Evolutionary conservation across 371 early-diverging fungal species (phyloP).

Genomic region (Mortierella sp.): DNA sequence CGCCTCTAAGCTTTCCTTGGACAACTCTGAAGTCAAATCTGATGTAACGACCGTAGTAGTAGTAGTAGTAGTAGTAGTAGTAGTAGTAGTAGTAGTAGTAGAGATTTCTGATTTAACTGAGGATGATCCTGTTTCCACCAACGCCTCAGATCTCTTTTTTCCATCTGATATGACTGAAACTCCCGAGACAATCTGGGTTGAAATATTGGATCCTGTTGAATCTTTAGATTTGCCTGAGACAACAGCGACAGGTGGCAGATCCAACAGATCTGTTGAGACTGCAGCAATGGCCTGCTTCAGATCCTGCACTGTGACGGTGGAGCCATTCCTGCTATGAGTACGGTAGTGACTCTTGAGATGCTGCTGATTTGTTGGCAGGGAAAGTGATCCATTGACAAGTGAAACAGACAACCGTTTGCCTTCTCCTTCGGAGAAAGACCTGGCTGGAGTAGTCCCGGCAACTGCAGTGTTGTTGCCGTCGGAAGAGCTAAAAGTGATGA

Average conservation of each 20-base stretch:
- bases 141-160: conserved; percentile 1
- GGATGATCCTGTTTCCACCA: background rate
- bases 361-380: conserved; percentile 39
- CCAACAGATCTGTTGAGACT: conserved; percentile 32
- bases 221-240: background rate
- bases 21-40: background rate
- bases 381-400: conserved; percentile 21
- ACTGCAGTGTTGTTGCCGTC: background rate
- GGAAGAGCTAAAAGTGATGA: conserved; percentile 13
- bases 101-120: background rate
- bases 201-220: background rate
- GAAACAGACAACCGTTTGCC: conserved; percentile 7
- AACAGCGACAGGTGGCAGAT: conserved; percentile 22
- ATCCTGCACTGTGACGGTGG: conserved; percentile 56
- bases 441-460: background rate
- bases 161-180: background rate
- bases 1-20: conserved; percentile 6
- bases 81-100: background rate
- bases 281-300: conserved; percentile 54
- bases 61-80: background rate
- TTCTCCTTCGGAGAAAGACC: background rate
- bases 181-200: background rate
- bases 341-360: conserved; percentile 56
- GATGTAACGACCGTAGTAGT: background rate
- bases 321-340: conserved; percentile 54